phyloP scores from a whole-genome alignment of 177 flowering plant species.

The Telopea speciosissima region DNA sequence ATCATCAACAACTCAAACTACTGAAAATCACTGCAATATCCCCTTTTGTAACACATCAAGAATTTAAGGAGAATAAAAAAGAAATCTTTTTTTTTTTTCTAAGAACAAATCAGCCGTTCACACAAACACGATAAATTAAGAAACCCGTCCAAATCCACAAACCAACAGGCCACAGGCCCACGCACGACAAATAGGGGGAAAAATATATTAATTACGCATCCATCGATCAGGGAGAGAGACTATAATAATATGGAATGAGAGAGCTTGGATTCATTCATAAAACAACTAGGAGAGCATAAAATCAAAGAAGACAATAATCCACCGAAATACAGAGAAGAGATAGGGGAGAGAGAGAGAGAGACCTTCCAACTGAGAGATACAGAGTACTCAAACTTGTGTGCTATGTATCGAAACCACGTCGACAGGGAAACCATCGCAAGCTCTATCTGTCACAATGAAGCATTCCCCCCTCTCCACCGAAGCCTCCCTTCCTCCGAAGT shows the following conservation, averaged over 20 bases:
- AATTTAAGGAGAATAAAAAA: neutral
- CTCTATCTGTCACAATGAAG: neutral
- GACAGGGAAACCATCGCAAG: conserved; percentile 52
- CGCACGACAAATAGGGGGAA: no score
- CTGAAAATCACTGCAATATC: neutral
- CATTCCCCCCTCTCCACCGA: neutral
- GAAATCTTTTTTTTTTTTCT: no score
- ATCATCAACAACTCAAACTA: neutral
- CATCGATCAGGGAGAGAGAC: neutral
- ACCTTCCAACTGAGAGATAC: conserved; percentile 59
- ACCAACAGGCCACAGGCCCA: neutral
- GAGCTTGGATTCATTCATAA: neutral
- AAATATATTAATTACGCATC: no score
- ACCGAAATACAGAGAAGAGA: neutral
- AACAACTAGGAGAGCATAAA: neutral
- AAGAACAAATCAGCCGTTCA: no score
- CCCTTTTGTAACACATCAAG: neutral
- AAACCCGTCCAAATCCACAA: neutral
- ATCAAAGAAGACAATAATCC: neutral
- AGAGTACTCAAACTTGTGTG: conserved; percentile 58
- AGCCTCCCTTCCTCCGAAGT: neutral
- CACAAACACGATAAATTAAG: neutral
- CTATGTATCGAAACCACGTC: conserved; percentile 59
- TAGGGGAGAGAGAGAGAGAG: neutral
- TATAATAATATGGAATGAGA: neutral